Percentiles rank a stretch among this genome's conserved stretches.
Evolutionary conservation across 352 stramenopile species (phyloP).

Genomic region (Phytophthora meadii): DNA sequence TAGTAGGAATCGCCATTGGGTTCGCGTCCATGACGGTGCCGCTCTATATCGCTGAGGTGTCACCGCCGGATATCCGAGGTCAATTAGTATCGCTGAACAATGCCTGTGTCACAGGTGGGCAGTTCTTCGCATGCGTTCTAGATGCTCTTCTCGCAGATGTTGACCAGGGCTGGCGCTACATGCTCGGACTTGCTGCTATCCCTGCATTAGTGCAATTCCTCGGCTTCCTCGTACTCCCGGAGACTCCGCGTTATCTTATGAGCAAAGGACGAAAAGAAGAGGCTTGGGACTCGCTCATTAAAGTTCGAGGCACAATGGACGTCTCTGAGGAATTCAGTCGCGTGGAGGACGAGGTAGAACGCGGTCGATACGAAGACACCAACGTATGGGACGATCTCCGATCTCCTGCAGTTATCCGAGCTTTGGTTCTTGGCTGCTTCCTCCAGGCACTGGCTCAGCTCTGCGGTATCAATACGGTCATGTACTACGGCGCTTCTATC

Average conservation of each 20-base stretch:
- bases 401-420: constrained; percentile 42
- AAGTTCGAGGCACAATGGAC: constrained; percentile 66
- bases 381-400: constrained; percentile 47
- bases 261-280: constrained; percentile 54
- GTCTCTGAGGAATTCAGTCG: constrained; percentile 66
- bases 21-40: constrained; percentile 83
- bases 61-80: constrained; percentile 64
- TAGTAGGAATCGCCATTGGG: constrained; percentile 74
- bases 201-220: constrained; percentile 76
- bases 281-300: constrained; percentile 60
- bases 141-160: constrained; percentile 58
- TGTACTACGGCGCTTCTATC: constrained; percentile 85
- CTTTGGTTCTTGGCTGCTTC: constrained; percentile 55
- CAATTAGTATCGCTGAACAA: constrained; percentile 82
- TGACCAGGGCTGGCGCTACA: constrained; percentile 75
- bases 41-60: constrained; percentile 83
- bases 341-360: constrained; percentile 67
- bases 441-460: constrained; percentile 58
- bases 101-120: constrained; percentile 72
- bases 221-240: constrained; percentile 68
- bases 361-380: constrained; percentile 23
- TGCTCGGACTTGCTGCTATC: constrained; percentile 77
- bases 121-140: constrained; percentile 80
- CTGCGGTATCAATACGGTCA: constrained; percentile 85
- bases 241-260: constrained; percentile 76